Percentiles rank a stretch among this genome's conserved stretches.
Conservation (phyloP, 2,329 filamentous ascomycete genomes). For the Colletotrichum plurivorum region DNA sequence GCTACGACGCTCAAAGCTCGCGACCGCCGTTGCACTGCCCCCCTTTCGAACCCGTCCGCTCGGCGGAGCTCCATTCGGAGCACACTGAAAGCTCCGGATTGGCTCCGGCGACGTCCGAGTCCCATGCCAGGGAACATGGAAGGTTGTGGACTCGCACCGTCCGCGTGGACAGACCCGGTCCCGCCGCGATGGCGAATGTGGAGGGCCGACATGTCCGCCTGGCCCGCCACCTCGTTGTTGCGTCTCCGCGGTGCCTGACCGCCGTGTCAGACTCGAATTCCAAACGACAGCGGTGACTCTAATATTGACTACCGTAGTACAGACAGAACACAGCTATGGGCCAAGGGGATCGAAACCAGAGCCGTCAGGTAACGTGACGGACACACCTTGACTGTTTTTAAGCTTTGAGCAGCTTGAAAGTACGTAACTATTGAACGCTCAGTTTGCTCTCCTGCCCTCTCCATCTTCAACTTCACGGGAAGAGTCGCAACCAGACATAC, state of each 20-base stretch:
- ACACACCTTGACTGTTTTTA: neutral
- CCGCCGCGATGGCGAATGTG: slow-evolving; percentile 12
- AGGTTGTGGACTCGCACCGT: slow-evolving; percentile 5
- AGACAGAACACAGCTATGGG: too few relatives aligned
- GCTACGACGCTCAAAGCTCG: slow-evolving; percentile 4
- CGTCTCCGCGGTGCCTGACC: neutral
- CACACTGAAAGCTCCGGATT: slow-evolving; percentile 22
- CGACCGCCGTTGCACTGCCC: slow-evolving; percentile 23
- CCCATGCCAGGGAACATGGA: slow-evolving; percentile 12
- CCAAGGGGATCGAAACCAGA: neutral
- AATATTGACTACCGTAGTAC: neutral
- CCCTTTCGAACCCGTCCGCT: slow-evolving; percentile 4
- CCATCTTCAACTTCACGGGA: too few relatives aligned
- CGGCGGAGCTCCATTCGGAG: slow-evolving; percentile 15
- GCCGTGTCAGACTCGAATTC: neutral
- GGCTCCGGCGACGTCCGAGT: slow-evolving; percentile 29
- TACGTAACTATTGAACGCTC: neutral
- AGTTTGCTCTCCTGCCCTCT: too few relatives aligned
- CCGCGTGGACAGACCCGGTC: slow-evolving; percentile 25
- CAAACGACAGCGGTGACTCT: neutral
- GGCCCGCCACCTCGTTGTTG: neutral
- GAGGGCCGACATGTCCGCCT: neutral
- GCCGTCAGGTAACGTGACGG: neutral
- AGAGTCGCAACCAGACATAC: too few relatives aligned
- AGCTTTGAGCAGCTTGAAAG: neutral